These are phyloP conservation scores for Dichomitus squalens DNA, from an alignment of 1,284 basidiomycete species.

Conservation along the genomic window DNA sequence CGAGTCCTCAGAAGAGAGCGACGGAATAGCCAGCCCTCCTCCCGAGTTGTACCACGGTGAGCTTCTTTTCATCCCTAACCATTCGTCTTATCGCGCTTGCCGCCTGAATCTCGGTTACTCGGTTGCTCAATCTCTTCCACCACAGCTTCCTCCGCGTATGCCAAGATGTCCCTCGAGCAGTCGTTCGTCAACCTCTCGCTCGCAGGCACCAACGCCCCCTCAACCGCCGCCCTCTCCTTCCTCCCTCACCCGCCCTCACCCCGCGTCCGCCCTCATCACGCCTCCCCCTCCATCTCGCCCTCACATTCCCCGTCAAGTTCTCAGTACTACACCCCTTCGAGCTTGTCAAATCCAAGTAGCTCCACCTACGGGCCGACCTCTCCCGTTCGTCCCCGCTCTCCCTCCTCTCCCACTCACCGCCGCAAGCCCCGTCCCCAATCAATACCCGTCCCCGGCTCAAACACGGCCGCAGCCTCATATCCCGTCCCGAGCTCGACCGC, in stretches of 20 bases:
- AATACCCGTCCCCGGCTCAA: conserved; percentile 18
- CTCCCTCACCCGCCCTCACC: conserved; percentile 31
- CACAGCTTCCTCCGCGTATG: conserved; percentile 9
- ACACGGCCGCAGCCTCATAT: background rate
- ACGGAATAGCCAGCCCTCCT: conserved; percentile 42
- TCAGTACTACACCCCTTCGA: conserved; percentile 18
- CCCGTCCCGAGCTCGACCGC: conserved; percentile 1
- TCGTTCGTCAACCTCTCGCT: conserved; percentile 22
- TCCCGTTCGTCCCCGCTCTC: conserved; percentile 24
- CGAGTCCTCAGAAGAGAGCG: conserved; percentile 56
- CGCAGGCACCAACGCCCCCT: conserved; percentile 23
- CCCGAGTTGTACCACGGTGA: conserved; percentile 20
- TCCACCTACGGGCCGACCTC: conserved; percentile 15
- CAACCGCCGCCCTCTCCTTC: conserved; percentile 28
- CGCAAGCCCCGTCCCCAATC: conserved; percentile 22
- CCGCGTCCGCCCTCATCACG: conserved; percentile 16
- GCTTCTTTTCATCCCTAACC: background rate
- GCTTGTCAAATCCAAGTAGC: conserved; percentile 7
- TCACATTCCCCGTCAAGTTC: conserved; percentile 9
- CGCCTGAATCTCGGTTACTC: background rate
- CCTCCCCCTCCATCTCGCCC: conserved; percentile 8
- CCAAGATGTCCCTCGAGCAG: conserved; percentile 24
- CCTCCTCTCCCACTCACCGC: conserved; percentile 20
- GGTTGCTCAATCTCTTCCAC: background rate
- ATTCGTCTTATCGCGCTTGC: conserved; percentile 9